phyloP scores from a whole-genome alignment of 306 rosid species.

The Corylus heterophylla region DNA sequence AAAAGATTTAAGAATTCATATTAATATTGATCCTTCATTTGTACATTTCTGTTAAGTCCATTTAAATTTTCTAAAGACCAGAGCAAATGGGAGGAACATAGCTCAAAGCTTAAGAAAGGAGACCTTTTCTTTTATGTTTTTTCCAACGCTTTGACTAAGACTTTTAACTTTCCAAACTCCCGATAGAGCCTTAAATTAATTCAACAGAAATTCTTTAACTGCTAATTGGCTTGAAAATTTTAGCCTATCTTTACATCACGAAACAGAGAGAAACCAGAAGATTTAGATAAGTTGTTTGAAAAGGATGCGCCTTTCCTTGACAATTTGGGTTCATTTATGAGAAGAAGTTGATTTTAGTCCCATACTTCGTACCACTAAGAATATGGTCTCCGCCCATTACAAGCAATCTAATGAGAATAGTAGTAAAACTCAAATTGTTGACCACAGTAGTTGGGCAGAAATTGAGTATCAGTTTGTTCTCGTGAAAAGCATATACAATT shows the following conservation, averaged over 20 bases:
- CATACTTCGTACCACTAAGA: neutral
- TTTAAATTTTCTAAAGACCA: too few species aligned
- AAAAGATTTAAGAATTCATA: neutral
- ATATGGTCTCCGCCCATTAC: neutral
- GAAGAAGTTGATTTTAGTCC: neutral
- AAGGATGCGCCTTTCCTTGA: neutral
- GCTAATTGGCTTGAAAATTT: neutral
- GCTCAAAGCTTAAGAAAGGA: neutral
- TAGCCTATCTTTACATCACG: neutral
- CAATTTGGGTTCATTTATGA: neutral
- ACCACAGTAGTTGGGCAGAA: neutral
- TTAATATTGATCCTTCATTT: too few species aligned
- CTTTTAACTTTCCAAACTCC: neutral
- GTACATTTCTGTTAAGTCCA: too few species aligned
- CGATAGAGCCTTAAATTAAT: neutral
- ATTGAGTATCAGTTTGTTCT: neutral
- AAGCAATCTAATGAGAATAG: neutral
- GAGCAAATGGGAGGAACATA: too few species aligned
- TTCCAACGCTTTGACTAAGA: neutral
- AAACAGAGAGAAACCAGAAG: neutral
- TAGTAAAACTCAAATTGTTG: neutral
- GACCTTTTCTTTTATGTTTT: neutral
- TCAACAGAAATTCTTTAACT: neutral
- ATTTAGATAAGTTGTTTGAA: neutral
- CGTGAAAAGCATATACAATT: neutral